Conservation (phyloP, 2,329 filamentous ascomycete genomes). For the Aspergillus awamori region DNA sequence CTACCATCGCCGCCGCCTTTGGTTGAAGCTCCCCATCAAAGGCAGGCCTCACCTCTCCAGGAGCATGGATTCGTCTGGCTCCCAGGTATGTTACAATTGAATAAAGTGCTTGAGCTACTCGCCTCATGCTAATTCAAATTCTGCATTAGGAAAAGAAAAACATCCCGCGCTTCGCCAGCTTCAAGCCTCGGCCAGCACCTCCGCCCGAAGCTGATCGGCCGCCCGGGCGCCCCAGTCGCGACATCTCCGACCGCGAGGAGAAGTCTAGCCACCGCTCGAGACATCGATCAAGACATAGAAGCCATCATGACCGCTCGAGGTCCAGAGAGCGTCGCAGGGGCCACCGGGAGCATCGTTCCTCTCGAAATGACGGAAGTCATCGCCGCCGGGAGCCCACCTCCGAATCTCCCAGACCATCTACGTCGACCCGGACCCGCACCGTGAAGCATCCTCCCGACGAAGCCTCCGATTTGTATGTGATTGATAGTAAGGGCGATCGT, state of each 20-base stretch:
- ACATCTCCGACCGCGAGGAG: constrained; percentile 25
- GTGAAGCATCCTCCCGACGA: constrained; percentile 23
- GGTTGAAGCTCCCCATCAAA: constrained; percentile 11
- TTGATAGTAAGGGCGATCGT: constrained; percentile 76
- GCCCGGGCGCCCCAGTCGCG: constrained; percentile 24
- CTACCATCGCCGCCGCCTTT: constrained; percentile 15
- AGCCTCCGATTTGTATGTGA: constrained; percentile 51
- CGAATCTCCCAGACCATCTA: constrained; percentile 6
- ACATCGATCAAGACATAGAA: constrained; percentile 25
- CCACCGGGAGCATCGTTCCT: constrained; percentile 18
- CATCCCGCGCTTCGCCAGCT: constrained; percentile 75
- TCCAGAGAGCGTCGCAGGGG: constrained; percentile 24
- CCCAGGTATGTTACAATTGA: constrained; percentile 34
- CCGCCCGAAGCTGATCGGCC: constrained; percentile 26
- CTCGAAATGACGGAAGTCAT: constrained; percentile 17
- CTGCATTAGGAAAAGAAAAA: constrained; percentile 38
- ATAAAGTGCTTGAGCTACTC: not conserved
- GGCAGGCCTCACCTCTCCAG: constrained; percentile 20
- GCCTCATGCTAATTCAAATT: not conserved
- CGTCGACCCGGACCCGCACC: constrained; percentile 13
- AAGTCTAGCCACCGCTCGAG: constrained; percentile 26
- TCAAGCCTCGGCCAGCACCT: constrained; percentile 57
- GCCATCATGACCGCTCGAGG: constrained; percentile 28
- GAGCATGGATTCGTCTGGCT: constrained; percentile 42
- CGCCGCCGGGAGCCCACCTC: constrained; percentile 10